Evolutionary conservation across 805 yeast species (phyloP).

Genomic region (Wickerhamomyces subpelliculosus): DNA sequence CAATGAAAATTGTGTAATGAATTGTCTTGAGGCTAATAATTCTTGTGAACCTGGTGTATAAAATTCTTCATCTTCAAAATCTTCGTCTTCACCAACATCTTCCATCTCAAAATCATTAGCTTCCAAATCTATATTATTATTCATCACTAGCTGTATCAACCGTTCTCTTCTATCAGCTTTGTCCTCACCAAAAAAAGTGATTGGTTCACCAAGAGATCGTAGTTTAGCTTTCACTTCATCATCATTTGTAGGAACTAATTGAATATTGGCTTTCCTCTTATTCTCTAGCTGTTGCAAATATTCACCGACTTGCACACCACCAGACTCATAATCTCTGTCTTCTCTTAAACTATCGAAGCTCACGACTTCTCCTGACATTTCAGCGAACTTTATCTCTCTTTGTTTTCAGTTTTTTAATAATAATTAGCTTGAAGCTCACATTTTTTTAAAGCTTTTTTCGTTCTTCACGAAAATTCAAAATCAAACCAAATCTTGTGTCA

Average conservation of each 20-base stretch:
- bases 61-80: conserved; percentile 66
- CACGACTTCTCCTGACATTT: conserved; percentile 2
- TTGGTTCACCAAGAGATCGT: conserved; percentile 48
- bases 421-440: no score
- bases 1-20: conserved; percentile 48
- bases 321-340: conserved; percentile 17
- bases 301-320: conserved; percentile 22
- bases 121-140: conserved; percentile 21
- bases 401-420: neutral
- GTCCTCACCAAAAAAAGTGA: conserved; percentile 51
- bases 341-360: conserved; percentile 17
- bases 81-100: conserved; percentile 27
- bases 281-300: conserved; percentile 20
- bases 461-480: no score
- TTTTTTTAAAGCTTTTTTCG: no score
- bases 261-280: conserved; percentile 19
- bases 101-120: conserved; percentile 6
- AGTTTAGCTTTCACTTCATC: conserved; percentile 49
- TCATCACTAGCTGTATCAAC: conserved; percentile 37
- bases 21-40: conserved; percentile 43
- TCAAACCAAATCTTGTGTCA: no score
- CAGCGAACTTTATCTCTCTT: neutral
- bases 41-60: conserved; percentile 70
- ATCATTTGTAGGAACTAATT: conserved; percentile 57
- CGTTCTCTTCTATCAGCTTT: conserved; percentile 55